Evolutionary conservation across 163 green algal genomes (phyloP), one percentile per base, ranked within the genome.

Genomic region (Picocystis sp.): DNA sequence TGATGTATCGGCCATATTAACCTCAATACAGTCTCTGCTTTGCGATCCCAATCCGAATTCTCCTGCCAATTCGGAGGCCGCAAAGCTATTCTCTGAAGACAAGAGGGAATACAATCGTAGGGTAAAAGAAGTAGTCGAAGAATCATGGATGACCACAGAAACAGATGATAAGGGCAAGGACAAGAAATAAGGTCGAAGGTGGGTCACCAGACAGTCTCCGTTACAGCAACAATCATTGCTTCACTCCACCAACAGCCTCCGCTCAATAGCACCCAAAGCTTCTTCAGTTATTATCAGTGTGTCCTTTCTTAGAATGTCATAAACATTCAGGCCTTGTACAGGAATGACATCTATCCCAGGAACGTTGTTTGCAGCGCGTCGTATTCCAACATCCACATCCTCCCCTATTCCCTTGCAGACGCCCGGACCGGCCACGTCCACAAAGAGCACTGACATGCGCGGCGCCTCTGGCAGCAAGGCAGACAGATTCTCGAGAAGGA

Each of bases 1-100:
- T 47, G 87, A 97, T 51, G 87, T 95, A 0, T 76, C 79, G 11
- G 87, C 85, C 3, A 86, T 97, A 34, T 68, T 97, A 1, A 97
- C 87, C 10, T 94, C 83, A 3, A 94, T 97, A 23, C 80, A 93
- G 77, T 91, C 80, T 14, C 64, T 93, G 3, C 64, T 93, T 43
- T 87, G 66, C 14, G 83, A 93, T 52, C 83, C 83, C 2, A 93
- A 93, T 63, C 82, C 82, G 3, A 89, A 88, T 55, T 92, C 82
- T 0, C 83, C 83, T 17, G 83, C 83, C 10, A 93, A 93, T 63
- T 78, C 73, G 2, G 83, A 93, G 60, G 83, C 83, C 21, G 82
- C 83, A 1, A 75, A 76, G n/a, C 54, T 93, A 22, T 93, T 54
- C 47, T 38, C 29, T 8, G 29, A 38, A 38, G 29, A 38, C 29